Base-by-base conservation (phyloP, 2,329 filamentous ascomycete genomes). In the Botrytis elliptica region DNA sequence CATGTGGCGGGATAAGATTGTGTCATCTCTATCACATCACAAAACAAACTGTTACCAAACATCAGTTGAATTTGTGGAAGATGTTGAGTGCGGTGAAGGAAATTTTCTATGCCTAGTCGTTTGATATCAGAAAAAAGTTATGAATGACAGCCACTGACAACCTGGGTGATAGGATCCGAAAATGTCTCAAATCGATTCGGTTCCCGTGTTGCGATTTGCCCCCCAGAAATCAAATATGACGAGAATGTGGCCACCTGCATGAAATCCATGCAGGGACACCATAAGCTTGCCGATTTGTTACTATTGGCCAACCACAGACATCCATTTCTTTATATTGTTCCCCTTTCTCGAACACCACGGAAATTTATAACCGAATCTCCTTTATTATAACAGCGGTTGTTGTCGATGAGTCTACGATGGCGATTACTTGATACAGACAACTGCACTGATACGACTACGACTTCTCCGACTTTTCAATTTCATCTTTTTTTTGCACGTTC, bases 131-230 rank as follows among this genome's bases (percentile, higher is more conserved):
- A 57, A 55, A 55, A 55, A 68, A 38, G 52, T 36, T 60, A 44
- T 72, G 5, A 67, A 68, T 68, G 63, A 68, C 52, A 67, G 70
- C 70, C 70, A 72, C 70, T 72, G 52, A 72, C 63, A 68, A 59
- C 5, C 46, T 72, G 70, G 49, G 36, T 68, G 20, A 36, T 72
- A 67, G 49, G 14, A 60, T 55, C 70, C 70, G 70, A 72, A 60
- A 68, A 68, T 68, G 49, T 68, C 52, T 68, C 62, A 68, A 66
- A 49, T 46, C 25, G 49, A 12, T 60, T 38, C 38, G n/a, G 46
- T 33, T 59, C 52, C 38, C 9, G 38, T 33, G 52, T 68, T 55
- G 10, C 25, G 14, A 68, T 68, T 68, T 55, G 36, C 25, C n/a
- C 44, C 33, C 8, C n/a, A 29, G 12, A 44, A 44, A 36, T 33